Conservation (phyloP, 1,284 basidiomycete species). For the Naganishia sp. region DNA sequence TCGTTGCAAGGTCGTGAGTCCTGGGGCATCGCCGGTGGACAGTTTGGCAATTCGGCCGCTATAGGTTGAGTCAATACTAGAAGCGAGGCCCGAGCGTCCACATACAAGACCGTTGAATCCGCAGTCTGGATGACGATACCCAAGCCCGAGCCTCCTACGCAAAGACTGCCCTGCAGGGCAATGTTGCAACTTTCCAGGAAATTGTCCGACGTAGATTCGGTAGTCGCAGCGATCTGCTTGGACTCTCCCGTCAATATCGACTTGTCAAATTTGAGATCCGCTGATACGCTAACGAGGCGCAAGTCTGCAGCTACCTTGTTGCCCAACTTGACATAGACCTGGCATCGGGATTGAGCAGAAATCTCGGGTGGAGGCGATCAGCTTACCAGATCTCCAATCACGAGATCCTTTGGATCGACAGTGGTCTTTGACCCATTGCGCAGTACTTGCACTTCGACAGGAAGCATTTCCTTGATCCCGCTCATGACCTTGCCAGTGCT, state of each 20-base stretch:
- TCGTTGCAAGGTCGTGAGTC: conserved; percentile 51
- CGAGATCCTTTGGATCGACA: conserved; percentile 49
- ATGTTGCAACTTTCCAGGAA: conserved; percentile 66
- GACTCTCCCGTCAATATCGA: conserved; percentile 66
- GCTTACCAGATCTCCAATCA: conserved; percentile 50
- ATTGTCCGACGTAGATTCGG: conserved; percentile 61
- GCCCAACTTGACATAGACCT: conserved; percentile 54
- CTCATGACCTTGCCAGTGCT: conserved; percentile 55
- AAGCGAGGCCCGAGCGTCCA: not conserved
- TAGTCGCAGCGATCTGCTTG: conserved; percentile 60
- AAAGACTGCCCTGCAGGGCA: conserved; percentile 66
- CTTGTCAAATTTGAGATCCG: conserved; percentile 64
- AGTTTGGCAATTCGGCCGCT: conserved; percentile 63
- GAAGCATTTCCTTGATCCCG: conserved; percentile 56
- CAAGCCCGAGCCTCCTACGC: conserved; percentile 55
- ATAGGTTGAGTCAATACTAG: not conserved
- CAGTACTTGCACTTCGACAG: conserved; percentile 51
- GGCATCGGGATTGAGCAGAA: not conserved
- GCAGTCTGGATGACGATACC: conserved; percentile 63
- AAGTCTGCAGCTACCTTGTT: conserved; percentile 58
- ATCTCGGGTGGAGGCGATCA: not conserved
- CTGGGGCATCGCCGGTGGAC: conserved; percentile 58
- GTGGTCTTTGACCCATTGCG: conserved; percentile 50
- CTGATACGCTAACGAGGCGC: conserved; percentile 57
- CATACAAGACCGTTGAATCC: conserved; percentile 59